Evolutionary conservation across 1,284 basidiomycete genomes (phyloP).

Genomic region (Fomitopsis palustris): DNA sequence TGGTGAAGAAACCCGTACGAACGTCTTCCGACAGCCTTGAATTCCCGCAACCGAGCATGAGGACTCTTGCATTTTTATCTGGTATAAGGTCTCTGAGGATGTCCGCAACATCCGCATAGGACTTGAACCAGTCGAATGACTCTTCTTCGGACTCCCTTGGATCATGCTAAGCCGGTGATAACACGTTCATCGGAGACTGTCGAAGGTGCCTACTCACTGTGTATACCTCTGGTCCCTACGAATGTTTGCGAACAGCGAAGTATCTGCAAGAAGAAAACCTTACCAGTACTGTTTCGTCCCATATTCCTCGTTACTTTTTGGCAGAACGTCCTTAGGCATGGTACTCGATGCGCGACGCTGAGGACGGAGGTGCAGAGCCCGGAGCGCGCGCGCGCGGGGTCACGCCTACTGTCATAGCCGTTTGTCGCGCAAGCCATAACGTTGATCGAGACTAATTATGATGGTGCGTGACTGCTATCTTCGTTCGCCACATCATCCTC

Average conservation of each 20-base stretch:
- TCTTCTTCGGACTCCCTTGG: slow-evolving; percentile 58
- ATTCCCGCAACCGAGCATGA: slow-evolving; percentile 93
- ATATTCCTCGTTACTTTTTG: slow-evolving; percentile 71
- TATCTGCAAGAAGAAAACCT: neutral
- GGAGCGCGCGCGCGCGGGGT: neutral
- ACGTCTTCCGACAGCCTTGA: slow-evolving; percentile 67
- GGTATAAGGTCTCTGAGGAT: slow-evolving; percentile 63
- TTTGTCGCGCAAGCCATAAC: too few relatives aligned
- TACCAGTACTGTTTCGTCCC: slow-evolving; percentile 77
- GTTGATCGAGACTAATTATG: too few relatives aligned
- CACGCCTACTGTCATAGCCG: neutral
- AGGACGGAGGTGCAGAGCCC: neutral
- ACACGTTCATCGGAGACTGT: neutral
- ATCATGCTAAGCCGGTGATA: too few relatives aligned
- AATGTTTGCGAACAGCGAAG: neutral
- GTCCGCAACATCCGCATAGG: slow-evolving; percentile 62
- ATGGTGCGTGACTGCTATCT: too few relatives aligned
- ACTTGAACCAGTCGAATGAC: slow-evolving; percentile 88
- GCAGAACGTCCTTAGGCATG: slow-evolving; percentile 39
- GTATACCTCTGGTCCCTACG: slow-evolving; percentile 68
- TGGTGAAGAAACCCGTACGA: slow-evolving; percentile 2
- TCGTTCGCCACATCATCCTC: too few relatives aligned
- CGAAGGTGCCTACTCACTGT: slow-evolving; percentile 39
- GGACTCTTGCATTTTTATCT: slow-evolving; percentile 59
- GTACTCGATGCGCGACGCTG: neutral